Conservation (phyloP, 1,284 basidiomycete genomes). For the Leccinum insolens region DNA sequence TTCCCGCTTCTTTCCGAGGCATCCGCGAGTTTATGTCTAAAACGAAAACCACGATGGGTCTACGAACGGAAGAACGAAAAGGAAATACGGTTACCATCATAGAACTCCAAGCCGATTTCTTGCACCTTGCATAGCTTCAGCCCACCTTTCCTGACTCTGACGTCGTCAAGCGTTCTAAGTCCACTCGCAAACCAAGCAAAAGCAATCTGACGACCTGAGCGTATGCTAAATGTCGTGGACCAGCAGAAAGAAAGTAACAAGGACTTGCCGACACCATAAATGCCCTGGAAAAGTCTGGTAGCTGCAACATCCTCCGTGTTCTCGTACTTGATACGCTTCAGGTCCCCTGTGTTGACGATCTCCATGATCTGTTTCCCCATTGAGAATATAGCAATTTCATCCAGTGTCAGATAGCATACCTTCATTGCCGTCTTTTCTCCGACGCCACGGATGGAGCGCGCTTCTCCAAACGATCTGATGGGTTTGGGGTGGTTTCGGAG, state of each 20-base stretch:
- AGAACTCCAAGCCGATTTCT: slow-evolving; percentile 76
- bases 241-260: neutral
- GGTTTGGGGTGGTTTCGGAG: slow-evolving; percentile 57
- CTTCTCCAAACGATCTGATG: slow-evolving; percentile 67
- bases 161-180: slow-evolving; percentile 77
- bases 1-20: slow-evolving; percentile 76
- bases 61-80: neutral
- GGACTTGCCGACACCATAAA: slow-evolving; percentile 82
- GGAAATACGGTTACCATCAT: slow-evolving; percentile 58
- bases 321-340: slow-evolving; percentile 64
- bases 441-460: slow-evolving; percentile 63
- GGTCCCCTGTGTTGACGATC: slow-evolving; percentile 69
- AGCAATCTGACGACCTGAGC: slow-evolving; percentile 62
- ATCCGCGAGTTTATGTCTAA: slow-evolving; percentile 81
- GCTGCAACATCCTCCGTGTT: slow-evolving; percentile 60
- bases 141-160: slow-evolving; percentile 58
- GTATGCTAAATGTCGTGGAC: slow-evolving; percentile 1
- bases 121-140: slow-evolving; percentile 69
- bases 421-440: slow-evolving; percentile 78
- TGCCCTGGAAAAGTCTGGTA: slow-evolving; percentile 65
- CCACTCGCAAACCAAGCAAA: slow-evolving; percentile 77
- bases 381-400: neutral
- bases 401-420: slow-evolving; percentile 41
- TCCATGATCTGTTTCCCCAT: slow-evolving; percentile 64
- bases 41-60: neutral